Evolutionary conservation across 1,284 basidiomycete genomes (phyloP).

Genomic region (Rhodotorula mucilaginosa): DNA sequence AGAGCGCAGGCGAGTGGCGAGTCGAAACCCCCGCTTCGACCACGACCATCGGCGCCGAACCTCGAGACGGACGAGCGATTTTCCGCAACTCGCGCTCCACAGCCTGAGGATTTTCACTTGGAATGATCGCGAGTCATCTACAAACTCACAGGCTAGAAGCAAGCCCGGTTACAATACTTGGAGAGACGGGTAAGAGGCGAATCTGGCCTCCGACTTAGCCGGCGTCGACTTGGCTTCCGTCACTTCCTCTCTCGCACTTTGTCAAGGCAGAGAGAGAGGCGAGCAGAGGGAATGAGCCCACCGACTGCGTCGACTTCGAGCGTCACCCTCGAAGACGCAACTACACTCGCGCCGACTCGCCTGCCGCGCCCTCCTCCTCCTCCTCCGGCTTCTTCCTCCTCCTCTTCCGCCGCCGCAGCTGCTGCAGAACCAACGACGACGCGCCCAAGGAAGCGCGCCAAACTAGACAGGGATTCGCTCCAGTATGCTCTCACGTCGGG

Average conservation of each 20-base stretch:
- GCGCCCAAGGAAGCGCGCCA: constrained; percentile 9
- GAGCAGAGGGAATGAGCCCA: neutral
- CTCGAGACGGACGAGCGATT: no score
- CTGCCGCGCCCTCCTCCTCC: neutral
- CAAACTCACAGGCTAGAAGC: no score
- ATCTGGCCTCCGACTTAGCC: neutral
- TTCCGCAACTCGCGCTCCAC: no score
- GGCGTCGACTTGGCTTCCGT: neutral
- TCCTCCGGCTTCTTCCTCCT: neutral
- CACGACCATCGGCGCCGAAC: no score
- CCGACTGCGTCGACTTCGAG: constrained; percentile 9
- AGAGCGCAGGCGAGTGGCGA: no score
- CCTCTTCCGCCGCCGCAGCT: neutral
- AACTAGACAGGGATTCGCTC: constrained; percentile 21
- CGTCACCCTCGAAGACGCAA: constrained; percentile 1
- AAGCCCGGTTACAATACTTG: no score
- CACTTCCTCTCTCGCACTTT: neutral
- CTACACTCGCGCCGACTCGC: neutral
- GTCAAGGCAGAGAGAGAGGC: no score
- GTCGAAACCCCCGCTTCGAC: no score
- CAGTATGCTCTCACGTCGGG: constrained; percentile 38
- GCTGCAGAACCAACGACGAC: neutral
- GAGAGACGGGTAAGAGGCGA: no score
- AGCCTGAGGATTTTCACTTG: no score
- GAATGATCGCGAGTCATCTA: no score